Evolutionary conservation across 768 basidiomycete genomes (phyloP).

Genomic region (Russula dissimulans): DNA sequence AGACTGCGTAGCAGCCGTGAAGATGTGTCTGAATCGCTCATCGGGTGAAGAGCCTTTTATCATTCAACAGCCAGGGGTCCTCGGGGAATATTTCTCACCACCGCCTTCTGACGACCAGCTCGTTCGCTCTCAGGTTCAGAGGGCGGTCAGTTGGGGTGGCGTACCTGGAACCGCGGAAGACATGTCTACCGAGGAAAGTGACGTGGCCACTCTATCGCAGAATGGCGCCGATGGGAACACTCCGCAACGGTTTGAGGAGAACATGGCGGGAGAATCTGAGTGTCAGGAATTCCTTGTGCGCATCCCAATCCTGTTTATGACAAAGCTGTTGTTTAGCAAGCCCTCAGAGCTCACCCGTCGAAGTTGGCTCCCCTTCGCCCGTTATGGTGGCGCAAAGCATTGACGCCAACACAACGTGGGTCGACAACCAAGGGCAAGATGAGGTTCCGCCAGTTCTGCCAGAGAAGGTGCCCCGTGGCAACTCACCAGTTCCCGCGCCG

Average conservation of each 20-base stretch:
- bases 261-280: not conserved
- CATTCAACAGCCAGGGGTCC: constrained; percentile 48
- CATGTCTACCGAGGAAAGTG: not conserved
- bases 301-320: not conserved
- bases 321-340: not conserved
- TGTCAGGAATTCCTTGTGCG: constrained; percentile 4
- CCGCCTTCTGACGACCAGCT: constrained; percentile 39
- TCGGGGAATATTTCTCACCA: constrained; percentile 35
- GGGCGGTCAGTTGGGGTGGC: constrained; percentile 29
- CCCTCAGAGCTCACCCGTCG: constrained; percentile 23
- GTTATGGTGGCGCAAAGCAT: constrained; percentile 38
- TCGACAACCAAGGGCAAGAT: constrained; percentile 35
- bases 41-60: constrained; percentile 54
- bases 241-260: not conserved
- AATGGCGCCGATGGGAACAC: not conserved
- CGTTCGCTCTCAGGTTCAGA: constrained; percentile 26
- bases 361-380: constrained; percentile 43
- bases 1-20: constrained; percentile 82
- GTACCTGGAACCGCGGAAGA: not conserved
- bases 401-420: constrained; percentile 52
- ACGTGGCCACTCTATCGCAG: not conserved
- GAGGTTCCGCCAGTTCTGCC: constrained; percentile 29
- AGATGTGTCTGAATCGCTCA: constrained; percentile 64
- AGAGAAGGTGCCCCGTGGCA: constrained; percentile 47
- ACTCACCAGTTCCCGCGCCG: constrained; percentile 41